phyloP scores from a whole-genome alignment of 257 asterid genomes.

The Jacaranda copaia region DNA sequence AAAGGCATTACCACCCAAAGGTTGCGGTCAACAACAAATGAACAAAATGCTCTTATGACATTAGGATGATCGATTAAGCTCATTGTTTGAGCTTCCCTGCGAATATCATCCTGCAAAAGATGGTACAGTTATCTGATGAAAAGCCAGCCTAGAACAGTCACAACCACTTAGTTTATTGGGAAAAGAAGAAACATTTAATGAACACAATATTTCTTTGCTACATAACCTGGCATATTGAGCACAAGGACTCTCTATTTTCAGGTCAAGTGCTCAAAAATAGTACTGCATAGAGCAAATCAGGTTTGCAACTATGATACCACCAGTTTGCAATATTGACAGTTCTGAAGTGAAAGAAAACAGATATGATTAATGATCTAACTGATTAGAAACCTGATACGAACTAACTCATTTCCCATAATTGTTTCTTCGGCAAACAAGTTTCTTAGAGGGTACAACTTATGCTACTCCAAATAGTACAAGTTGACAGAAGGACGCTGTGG shows the following conservation, averaged over 20 bases:
- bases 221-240: conserved; percentile 7
- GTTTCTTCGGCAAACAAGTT: conserved; percentile 8
- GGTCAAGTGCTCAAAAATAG: conserved; percentile 21
- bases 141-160: conserved; percentile 4
- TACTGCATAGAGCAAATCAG: background rate
- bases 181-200: conserved; percentile 10
- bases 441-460: background rate
- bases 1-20: conserved; percentile 99
- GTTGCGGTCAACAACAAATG: conserved; percentile 92
- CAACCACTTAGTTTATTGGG: conserved; percentile 22
- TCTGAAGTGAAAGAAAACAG: background rate
- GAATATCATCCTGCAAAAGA: conserved; percentile 86
- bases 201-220: background rate
- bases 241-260: background rate
- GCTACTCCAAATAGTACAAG: conserved; percentile 13
- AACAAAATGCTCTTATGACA: conserved; percentile 86
- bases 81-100: conserved; percentile 98
- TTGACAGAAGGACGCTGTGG: conserved; percentile 14
- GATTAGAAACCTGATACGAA: background rate
- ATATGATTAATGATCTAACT: too few species aligned
- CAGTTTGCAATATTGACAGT: conserved; percentile 25
- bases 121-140: background rate
- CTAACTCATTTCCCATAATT: conserved; percentile 20
- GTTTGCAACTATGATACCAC: conserved; percentile 11
- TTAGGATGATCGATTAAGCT: conserved; percentile 94